Evolutionary conservation across 495 filamentous ascomycete genomes (phyloP), one percentile per base, ranked within the genome.

Genomic region (Neurospora sp.): DNA sequence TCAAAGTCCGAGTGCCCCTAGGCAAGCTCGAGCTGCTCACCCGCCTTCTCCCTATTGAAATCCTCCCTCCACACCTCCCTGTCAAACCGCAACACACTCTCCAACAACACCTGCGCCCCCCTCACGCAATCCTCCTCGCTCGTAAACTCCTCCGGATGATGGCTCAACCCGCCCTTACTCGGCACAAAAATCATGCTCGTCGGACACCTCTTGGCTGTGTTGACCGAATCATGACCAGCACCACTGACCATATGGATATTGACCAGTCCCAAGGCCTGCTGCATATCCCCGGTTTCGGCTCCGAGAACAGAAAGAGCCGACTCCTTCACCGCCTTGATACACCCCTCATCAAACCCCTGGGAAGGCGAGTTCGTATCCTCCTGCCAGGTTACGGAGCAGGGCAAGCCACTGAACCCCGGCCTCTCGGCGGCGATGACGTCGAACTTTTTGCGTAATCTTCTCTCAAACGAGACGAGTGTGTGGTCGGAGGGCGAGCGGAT

Each of bases 331-430:
- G 88, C 90, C 5, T 83, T 75, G 68, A 94, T 90, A 77, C 92
- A 94, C 76, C 90, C 87, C 11, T 85, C 78, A 77, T 94, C 87
- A 81, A 96, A 94, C 53, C 87, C 85, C 12, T 89, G 86, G 2
- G 91, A 91, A 5, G 87, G 84, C 4, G 89, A 92, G 70, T 88
- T 85, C 73, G 87, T 89, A 74, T 92, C 89, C 2, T 76, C 80
- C 68, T 71, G 68, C 79, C 79, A 83, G 18, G 76, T 75, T 0
- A 83, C 78, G 37, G 66, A 69, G 2, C 81, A 74, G 3, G 78
- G 79, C 39, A 73, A 53, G 74, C 76, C 20, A 14, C 88, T 78
- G 7, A 79, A 83, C 35, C 70, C 69, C 66, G 76, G 38, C 3
- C 76, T 77, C 2, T 76, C 72, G 1, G 78, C 72, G 1, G 78